A percentile compares a stretch with the other conserved stretches of the same genome.
phyloP scores from a whole-genome alignment of 768 basidiomycete species.

The Suillus discolor region DNA sequence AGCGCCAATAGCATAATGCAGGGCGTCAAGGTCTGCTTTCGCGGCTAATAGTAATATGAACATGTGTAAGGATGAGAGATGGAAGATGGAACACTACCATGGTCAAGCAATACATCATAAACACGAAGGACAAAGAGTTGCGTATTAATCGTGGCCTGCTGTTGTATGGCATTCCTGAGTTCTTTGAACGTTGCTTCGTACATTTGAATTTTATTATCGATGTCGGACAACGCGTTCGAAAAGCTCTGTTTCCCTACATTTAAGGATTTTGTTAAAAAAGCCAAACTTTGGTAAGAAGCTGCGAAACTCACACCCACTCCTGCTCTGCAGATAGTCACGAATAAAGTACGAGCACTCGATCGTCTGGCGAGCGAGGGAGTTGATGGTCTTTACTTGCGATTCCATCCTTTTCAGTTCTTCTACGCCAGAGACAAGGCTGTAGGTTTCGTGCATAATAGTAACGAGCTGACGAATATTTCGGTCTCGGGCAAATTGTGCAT shows the following conservation, averaged over 20 bases:
- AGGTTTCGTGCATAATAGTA: conserved; percentile 12
- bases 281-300: neutral
- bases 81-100: neutral
- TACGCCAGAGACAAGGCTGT: conserved; percentile 11
- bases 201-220: conserved; percentile 1
- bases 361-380: conserved; percentile 22
- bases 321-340: conserved; percentile 24
- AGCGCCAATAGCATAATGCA: conserved; percentile 25
- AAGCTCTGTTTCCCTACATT: conserved; percentile 3
- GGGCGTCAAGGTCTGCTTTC: conserved; percentile 19
- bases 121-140: conserved; percentile 2
- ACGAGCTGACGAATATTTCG: conserved; percentile 8
- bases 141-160: conserved; percentile 2
- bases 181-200: conserved; percentile 10
- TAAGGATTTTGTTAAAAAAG: neutral
- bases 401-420: conserved; percentile 10
- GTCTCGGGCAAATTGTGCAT: conserved; percentile 8
- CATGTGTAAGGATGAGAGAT: neutral
- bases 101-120: conserved; percentile 1
- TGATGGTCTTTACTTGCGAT: conserved; percentile 13
- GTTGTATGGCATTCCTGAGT: conserved; percentile 6
- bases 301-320: conserved; percentile 21
- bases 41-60: conserved; percentile 4
- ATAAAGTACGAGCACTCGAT: conserved; percentile 35
- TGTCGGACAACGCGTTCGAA: neutral